A percentile compares a stretch with the other conserved stretches of the same genome.
Evolutionary conservation across 768 basidiomycete genomes (phyloP).

Genomic region (Lyophyllum shimeji): DNA sequence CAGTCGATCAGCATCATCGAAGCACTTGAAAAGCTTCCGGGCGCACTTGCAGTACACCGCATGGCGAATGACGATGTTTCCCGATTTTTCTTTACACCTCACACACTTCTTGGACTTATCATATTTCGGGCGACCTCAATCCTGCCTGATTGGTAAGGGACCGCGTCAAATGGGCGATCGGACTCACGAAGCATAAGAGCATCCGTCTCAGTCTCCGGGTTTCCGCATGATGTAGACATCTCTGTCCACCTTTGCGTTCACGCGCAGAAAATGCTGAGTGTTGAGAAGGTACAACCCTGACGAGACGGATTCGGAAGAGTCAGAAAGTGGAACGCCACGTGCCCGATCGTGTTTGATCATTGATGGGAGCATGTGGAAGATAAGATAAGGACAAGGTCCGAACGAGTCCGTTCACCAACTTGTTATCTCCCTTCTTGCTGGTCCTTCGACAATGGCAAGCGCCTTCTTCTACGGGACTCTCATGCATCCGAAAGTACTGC

Average conservation of each 20-base stretch:
- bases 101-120: conserved; percentile 68
- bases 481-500: conserved; percentile 83
- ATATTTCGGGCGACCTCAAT: conserved; percentile 61
- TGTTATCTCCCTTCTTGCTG: not conserved
- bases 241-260: not conserved
- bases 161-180: not conserved
- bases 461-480: conserved; percentile 92
- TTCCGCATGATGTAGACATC: conserved; percentile 54
- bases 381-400: not conserved
- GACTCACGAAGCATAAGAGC: conserved; percentile 67
- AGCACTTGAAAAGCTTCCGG: conserved; percentile 1
- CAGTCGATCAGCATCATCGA: not conserved
- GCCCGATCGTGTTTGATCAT: not conserved
- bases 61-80: conserved; percentile 74
- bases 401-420: not conserved
- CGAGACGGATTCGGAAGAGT: not conserved
- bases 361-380: not conserved
- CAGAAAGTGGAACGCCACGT: not conserved
- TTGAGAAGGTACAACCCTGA: not conserved
- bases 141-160: conserved; percentile 7
- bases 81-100: conserved; percentile 67
- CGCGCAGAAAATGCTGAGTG: too few relatives aligned
- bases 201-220: conserved; percentile 58
- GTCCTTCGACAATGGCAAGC: conserved; percentile 8
- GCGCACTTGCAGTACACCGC: conserved; percentile 83